Evolutionary conservation across 768 basidiomycete species (phyloP).

Genomic region (Boletus rufocinnamomeus): DNA sequence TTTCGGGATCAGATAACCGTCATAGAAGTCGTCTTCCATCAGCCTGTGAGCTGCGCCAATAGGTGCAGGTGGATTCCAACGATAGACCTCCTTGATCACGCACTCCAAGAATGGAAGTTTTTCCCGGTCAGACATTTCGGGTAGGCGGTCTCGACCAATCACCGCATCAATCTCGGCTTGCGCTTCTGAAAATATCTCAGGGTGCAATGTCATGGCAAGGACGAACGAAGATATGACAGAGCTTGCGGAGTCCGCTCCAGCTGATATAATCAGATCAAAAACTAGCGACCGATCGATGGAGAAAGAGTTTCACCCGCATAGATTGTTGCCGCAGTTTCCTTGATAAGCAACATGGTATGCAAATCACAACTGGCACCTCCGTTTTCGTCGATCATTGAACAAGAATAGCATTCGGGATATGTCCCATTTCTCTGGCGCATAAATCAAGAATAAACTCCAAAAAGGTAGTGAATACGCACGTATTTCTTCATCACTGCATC

Average conservation of each 20-base stretch:
- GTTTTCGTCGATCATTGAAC: constrained; percentile 7
- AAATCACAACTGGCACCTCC: constrained; percentile 1
- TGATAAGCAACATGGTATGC: background rate
- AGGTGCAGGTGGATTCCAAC: constrained; percentile 16
- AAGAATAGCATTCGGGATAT: constrained; percentile 1
- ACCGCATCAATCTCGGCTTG: background rate
- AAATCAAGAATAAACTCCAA: background rate
- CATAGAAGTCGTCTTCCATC: constrained; percentile 13
- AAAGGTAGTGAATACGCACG: background rate
- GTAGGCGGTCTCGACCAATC: constrained; percentile 1
- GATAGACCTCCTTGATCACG: constrained; percentile 28
- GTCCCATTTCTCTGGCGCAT: background rate
- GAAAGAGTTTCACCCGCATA: background rate
- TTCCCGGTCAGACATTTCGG: constrained; percentile 32
- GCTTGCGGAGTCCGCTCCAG: constrained; percentile 7
- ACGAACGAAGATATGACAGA: constrained; percentile 7
- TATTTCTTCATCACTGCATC: constrained; percentile 7
- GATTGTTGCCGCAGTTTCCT: constrained; percentile 7
- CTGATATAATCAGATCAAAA: background rate
- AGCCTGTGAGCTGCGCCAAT: constrained; percentile 14
- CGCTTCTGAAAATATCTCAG: constrained; percentile 3
- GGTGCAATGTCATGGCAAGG: constrained; percentile 5
- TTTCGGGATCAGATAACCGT: constrained; percentile 4
- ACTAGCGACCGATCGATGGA: background rate
- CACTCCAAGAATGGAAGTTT: constrained; percentile 44